Base-by-base conservation (phyloP, 129 eudicot genomes). In the Arctium lappa region DNA sequence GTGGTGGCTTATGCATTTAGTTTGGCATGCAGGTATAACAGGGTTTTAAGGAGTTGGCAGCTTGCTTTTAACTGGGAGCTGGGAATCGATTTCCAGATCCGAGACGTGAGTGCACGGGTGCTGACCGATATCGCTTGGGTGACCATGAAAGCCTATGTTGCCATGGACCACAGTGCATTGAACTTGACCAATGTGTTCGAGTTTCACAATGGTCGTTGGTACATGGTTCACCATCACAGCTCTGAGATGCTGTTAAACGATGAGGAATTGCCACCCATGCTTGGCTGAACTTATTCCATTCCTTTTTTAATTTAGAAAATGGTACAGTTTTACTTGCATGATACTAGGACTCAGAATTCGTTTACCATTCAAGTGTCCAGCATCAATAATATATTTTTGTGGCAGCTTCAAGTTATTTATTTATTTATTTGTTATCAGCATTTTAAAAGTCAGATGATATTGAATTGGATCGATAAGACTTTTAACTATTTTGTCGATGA, bases 201-300 rank as follows among this genome's bases (percentile, higher is more conserved):
- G 88, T 79, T 87, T 75, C 92, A 89, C 34, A 86, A 86, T 16
- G 94, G 94, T 44, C 84, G 86, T 27, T 92, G 97, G 97, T 87
- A 84, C 90, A 89, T 92, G 94, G 97, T 90, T 68, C 97, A 92
- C 83, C 93, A 92, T 81, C 97, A 92, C 89, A 81, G 89, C 81
- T 90, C 97, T 0, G 80, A 68, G 81, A 68, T 86, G 91, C 79
- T 89, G 39, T 62, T 77, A 9, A 77, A 87, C 79, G 94, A 89
- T 73, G 93, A 83, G 7, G 88, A 62, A 32, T 87, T 85, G 56
- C 87, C 80, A 74, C 78, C 75, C 73, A 62, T 87, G 81, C 88
- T 81, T 40, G 88, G 86, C 16, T 87, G 80, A 73, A 22, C 66
- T 56, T 56, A 44, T 8, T 44, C 13, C 11, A 40, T 40, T 40